Conservation (phyloP, 108 stramenopile species). For the Cyclotella choctawhatcheeana region DNA sequence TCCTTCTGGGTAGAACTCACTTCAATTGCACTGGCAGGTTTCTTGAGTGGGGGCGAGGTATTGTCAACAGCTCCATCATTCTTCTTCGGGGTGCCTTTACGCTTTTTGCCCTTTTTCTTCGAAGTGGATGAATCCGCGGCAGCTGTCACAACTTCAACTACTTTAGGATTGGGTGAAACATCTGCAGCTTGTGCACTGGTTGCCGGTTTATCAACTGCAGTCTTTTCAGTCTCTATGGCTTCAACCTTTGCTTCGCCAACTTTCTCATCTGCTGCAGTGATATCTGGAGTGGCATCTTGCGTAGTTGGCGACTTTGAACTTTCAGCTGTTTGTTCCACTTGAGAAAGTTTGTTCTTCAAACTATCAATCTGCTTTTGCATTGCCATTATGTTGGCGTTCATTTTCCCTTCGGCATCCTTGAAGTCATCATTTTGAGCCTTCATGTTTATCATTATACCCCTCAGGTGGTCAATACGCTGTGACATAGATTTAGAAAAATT, state of each 20-base stretch:
- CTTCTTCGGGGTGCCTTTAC: slow-evolving; percentile 44
- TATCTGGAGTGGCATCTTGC: neutral
- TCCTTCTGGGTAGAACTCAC: too few relatives aligned
- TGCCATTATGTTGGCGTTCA: slow-evolving; percentile 22
- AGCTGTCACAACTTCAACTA: neutral
- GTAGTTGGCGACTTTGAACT: neutral
- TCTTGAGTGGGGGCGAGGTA: neutral
- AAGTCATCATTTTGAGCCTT: slow-evolving; percentile 23
- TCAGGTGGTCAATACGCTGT: slow-evolving; percentile 23
- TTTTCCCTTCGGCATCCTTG: slow-evolving; percentile 33
- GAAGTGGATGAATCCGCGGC: neutral
- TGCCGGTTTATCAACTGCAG: slow-evolving; percentile 9
- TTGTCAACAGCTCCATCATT: slow-evolving; percentile 12
- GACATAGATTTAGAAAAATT: too few relatives aligned
- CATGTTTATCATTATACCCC: slow-evolving; percentile 32
- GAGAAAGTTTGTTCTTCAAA: slow-evolving; percentile 36
- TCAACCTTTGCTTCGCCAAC: neutral
- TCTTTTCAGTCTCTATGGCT: neutral
- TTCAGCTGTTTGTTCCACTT: too few relatives aligned
- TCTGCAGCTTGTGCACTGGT: neutral
- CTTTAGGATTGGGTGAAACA: slow-evolving; percentile 13
- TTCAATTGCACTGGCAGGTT: neutral
- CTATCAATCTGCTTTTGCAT: slow-evolving; percentile 38
- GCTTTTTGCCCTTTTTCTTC: slow-evolving; percentile 39
- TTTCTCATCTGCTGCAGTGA: neutral